Conservation (phyloP, 352 stramenopile species). For the Thalassiosira delicatula region DNA sequence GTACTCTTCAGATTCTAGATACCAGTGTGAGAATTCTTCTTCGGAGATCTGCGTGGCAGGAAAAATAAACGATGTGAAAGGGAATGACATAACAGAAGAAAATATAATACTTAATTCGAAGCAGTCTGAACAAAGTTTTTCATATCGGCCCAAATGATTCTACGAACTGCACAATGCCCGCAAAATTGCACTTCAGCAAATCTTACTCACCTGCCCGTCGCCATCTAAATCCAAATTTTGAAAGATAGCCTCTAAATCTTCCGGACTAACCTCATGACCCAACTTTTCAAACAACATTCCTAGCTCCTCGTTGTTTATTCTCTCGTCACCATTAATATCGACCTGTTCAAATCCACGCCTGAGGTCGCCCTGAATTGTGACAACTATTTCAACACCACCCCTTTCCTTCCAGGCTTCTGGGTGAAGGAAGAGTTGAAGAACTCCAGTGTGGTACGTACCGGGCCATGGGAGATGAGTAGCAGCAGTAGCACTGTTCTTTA, state of each 20-base stretch:
- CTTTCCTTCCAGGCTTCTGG: slow-evolving; percentile 71
- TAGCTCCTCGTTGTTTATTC: slow-evolving; percentile 80
- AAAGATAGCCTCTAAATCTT: slow-evolving; percentile 70
- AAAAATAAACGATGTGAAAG: slow-evolving; percentile 4
- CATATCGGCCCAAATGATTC: too few relatives aligned
- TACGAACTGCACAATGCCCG: too few relatives aligned
- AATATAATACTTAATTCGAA: too few relatives aligned
- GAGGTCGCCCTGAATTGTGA: slow-evolving; percentile 81
- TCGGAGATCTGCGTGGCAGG: slow-evolving; percentile 64
- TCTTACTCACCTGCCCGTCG: slow-evolving; percentile 72
- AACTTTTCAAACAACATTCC: slow-evolving; percentile 75
- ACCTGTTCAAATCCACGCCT: slow-evolving; percentile 82
- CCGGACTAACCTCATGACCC: slow-evolving; percentile 62
- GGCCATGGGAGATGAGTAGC: slow-evolving; percentile 78
- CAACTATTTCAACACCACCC: slow-evolving; percentile 77
- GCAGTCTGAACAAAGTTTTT: too few relatives aligned
- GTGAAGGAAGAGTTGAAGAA: slow-evolving; percentile 83
- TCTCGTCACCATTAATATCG: slow-evolving; percentile 77
- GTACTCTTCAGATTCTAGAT: slow-evolving; percentile 78
- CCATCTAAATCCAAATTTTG: slow-evolving; percentile 75
- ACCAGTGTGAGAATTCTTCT: slow-evolving; percentile 85
- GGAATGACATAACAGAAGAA: slow-evolving; percentile 11
- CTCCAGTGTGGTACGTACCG: slow-evolving; percentile 81
- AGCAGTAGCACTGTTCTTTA: too few relatives aligned
- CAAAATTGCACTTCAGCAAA: not conserved